phyloP scores from a whole-genome alignment of 495 filamentous ascomycete genomes.

The Lasiosphaeria miniovina region DNA sequence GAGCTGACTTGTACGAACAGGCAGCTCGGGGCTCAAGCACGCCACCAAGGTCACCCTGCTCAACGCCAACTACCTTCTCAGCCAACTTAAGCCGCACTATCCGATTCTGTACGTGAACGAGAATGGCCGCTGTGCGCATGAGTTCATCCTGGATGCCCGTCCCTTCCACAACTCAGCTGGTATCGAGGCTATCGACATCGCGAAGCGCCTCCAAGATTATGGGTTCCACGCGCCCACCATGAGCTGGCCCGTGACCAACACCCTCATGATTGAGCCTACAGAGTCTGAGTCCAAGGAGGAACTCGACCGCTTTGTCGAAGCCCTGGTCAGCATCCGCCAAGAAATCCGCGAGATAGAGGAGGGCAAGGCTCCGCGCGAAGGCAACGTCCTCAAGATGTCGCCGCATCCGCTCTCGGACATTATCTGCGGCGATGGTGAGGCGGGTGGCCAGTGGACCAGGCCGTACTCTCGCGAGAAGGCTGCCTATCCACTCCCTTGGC shows the following conservation, averaged over 20 bases:
- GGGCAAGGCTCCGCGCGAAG: constrained; percentile 69
- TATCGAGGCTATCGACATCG: constrained; percentile 93
- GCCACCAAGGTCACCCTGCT: constrained; percentile 92
- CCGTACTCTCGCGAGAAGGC: constrained; percentile 78
- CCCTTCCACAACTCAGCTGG: constrained; percentile 80
- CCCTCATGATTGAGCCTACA: constrained; percentile 98
- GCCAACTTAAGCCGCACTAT: constrained; percentile 85
- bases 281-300: constrained; percentile 93
- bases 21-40: constrained; percentile 81
- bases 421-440: constrained; percentile 52
- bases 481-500: constrained; percentile 81
- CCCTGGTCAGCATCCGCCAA: constrained; percentile 80
- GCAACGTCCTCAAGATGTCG: constrained; percentile 90
- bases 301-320: constrained; percentile 91
- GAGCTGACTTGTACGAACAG: constrained; percentile 22
- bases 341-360: constrained; percentile 86
- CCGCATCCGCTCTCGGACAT: constrained; percentile 87
- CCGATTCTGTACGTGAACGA: constrained; percentile 89
- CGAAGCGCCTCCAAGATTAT: constrained; percentile 96
- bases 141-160: constrained; percentile 95
- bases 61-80: constrained; percentile 97
- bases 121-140: constrained; percentile 87
- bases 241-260: constrained; percentile 96
- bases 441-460: constrained; percentile 64
- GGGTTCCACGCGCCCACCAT: constrained; percentile 98